Base-by-base conservation (phyloP, 2,329 filamentous ascomycete species). In the Pseudogymnoascus pannorum region DNA sequence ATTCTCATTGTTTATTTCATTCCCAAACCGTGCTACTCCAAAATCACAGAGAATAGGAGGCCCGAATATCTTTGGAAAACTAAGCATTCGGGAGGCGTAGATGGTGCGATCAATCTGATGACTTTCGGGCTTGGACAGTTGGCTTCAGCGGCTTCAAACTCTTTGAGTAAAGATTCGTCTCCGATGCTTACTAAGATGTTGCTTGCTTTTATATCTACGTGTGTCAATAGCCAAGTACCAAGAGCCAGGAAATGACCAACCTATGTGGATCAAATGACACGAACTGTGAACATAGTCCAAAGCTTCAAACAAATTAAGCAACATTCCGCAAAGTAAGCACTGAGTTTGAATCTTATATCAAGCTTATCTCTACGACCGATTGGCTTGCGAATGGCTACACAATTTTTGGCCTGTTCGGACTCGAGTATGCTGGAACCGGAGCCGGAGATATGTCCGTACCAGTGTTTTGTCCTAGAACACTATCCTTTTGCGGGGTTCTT, bases 41-140 rank as follows among this genome's bases (percentile, higher is more conserved):
- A 74, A 64, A 61, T 72, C 71, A 61, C 68, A 70, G 7, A 73
- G 64, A 14, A 70, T 63, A 0, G 75, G 74, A 0, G 66, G 68
- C 2, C 68, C 67, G 31, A 57, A 51, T 1, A 62, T 64, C 6
- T 70, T 71, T 0, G 74, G 74, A 3, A 68, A 62, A 5, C 67
- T 67, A 1, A 71, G 54, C 12, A 36, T 60, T 38, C 66, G 66
- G 38, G 68, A 68, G 5, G 64, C 20, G 38, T 74, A 72, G 54
- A 72, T 70, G 8, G 63, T 71, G 36, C 68, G 31, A 14, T 70
- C 75, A n/a, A 66, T 9, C 65, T 64, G 18, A 68, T 60, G 11
- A 66, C 58, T 38, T 75, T 75, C 14, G 68, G 66, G 9, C 66
- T 64, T 18, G 72, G 72, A 9, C 61, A 22, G 2, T 67, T 60